Evolutionary conservation across 2,329 filamentous ascomycete species (phyloP).

Genomic region (Dothideomycetes sp.): DNA sequence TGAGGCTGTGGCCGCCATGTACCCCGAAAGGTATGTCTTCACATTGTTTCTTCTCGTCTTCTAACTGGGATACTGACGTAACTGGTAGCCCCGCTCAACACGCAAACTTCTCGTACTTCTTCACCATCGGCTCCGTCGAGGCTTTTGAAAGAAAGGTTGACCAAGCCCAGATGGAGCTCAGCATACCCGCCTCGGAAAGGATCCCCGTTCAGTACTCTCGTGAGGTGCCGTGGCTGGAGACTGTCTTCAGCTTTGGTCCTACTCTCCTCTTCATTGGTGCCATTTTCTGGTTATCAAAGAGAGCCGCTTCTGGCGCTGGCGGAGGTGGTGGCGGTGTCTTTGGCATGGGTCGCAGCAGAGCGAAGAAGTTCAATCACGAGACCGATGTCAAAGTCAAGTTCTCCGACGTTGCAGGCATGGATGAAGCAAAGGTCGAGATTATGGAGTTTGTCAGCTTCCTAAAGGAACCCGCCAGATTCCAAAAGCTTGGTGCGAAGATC

Average conservation of each 20-base stretch:
- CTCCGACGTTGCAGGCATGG: conserved; percentile 90
- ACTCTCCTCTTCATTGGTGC: conserved; percentile 77
- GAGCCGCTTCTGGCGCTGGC: conserved; percentile 54
- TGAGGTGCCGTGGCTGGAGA: conserved; percentile 62
- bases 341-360: conserved; percentile 88
- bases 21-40: conserved; percentile 51
- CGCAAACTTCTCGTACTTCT: conserved; percentile 73
- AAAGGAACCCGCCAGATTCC: conserved; percentile 84
- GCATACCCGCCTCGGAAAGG: conserved; percentile 74
- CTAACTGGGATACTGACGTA: too few relatives aligned
- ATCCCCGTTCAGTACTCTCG: conserved; percentile 84
- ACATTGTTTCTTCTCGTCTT: too few relatives aligned
- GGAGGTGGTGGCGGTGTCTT: conserved; percentile 66
- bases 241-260: conserved; percentile 71
- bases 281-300: conserved; percentile 67
- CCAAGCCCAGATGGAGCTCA: conserved; percentile 74
- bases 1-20: conserved; percentile 58
- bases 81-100: conserved; percentile 53
- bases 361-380: conserved; percentile 97
- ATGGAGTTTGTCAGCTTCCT: conserved; percentile 99
- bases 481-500: conserved; percentile 93
- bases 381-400: conserved; percentile 96
- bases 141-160: conserved; percentile 85
- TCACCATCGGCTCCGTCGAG: conserved; percentile 90
- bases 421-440: conserved; percentile 95